Conservation (phyloP, 2,329 filamentous ascomycete species). For the Ceratocystiopsis sp. region DNA sequence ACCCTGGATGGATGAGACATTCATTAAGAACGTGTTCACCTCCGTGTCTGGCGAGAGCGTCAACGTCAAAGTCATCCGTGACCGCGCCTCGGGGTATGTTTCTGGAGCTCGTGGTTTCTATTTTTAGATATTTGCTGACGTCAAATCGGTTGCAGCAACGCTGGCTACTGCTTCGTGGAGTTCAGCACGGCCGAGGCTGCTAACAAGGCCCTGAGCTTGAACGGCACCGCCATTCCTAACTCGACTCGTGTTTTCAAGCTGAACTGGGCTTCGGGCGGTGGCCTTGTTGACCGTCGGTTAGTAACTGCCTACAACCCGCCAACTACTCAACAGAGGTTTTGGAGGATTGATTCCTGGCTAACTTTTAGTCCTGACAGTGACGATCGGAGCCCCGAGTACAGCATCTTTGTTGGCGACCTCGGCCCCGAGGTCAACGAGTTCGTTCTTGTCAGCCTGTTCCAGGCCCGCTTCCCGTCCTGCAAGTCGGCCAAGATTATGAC, state of each 20-base stretch:
- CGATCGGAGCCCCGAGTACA: constrained; percentile 89
- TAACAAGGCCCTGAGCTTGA: constrained; percentile 76
- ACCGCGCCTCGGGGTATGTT: constrained; percentile 91
- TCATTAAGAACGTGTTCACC: constrained; percentile 80
- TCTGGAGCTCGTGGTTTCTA: neutral
- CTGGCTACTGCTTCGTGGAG: constrained; percentile 97
- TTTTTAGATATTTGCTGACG: neutral
- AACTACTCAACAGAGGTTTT: neutral
- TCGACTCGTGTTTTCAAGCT: constrained; percentile 93
- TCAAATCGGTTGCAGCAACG: constrained; percentile 46
- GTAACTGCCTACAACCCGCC: constrained; percentile 12
- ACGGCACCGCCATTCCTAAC: constrained; percentile 82
- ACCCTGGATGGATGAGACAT: constrained; percentile 98
- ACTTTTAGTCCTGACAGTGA: constrained; percentile 38
- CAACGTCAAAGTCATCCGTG: constrained; percentile 98
- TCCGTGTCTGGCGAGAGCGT: constrained; percentile 86
- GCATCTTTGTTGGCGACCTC: constrained; percentile 94
- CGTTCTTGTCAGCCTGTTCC: constrained; percentile 91
- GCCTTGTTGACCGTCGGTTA: constrained; percentile 81
- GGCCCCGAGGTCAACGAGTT: constrained; percentile 98
- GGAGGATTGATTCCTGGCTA: neutral
- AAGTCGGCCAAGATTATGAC: constrained; percentile 99
- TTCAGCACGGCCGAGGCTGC: constrained; percentile 72
- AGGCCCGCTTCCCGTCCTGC: constrained; percentile 89
- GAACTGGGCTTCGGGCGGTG: constrained; percentile 97